Percentiles rank a stretch among this genome's conserved stretches.
Conservation (phyloP, 306 rosid species). For the Malus asiatica region DNA sequence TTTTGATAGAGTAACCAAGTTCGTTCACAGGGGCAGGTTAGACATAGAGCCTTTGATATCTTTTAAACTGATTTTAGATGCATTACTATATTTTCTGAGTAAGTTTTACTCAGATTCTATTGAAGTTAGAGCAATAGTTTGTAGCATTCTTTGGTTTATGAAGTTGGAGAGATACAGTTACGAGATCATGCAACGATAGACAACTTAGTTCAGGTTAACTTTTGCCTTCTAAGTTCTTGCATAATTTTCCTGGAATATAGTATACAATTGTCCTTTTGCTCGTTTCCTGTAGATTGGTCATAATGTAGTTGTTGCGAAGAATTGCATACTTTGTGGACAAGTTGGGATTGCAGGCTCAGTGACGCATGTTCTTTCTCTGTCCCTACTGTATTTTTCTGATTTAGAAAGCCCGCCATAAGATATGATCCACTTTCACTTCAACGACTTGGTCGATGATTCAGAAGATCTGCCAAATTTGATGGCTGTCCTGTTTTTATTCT, state of each 20-base stretch:
- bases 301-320: constrained; percentile 75
- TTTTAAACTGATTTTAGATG: neutral
- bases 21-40: constrained; percentile 95
- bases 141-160: constrained; percentile 18
- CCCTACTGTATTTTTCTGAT: neutral
- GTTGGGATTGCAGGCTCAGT: constrained; percentile 95
- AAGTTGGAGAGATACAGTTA: constrained; percentile 93
- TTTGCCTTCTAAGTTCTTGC: constrained; percentile 1
- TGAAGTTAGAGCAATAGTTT: constrained; percentile 6
- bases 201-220: constrained; percentile 85
- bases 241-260: neutral
- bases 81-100: constrained; percentile 6
- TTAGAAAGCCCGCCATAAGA: neutral
- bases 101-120: constrained; percentile 15
- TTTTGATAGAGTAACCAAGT: constrained; percentile 9
- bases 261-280: constrained; percentile 19
- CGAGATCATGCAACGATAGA: constrained; percentile 81
- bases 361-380: constrained; percentile 42
- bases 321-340: constrained; percentile 92
- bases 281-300: constrained; percentile 67
- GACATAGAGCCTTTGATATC: constrained; percentile 6
- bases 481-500: constrained; percentile 5
- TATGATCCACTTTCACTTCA: neutral
- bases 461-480: constrained; percentile 11
- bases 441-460: constrained; percentile 3